Evolutionary conservation across 306 rosid species (phyloP).

Genomic region (Malus asiatica): DNA sequence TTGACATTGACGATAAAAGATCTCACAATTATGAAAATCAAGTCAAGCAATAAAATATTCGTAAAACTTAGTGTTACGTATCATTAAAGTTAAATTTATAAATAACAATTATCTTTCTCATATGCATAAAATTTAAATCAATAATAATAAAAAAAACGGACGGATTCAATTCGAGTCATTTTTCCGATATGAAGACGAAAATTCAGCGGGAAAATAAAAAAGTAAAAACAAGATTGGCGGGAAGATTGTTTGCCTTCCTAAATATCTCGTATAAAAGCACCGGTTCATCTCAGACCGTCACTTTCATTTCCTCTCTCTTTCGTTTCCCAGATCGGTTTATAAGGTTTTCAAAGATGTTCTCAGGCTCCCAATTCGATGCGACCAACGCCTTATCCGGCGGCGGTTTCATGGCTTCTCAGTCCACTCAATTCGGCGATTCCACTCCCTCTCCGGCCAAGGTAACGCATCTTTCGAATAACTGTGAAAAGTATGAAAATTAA

Average conservation of each 20-base stretch:
- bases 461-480: slow-evolving; percentile 1
- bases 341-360: slow-evolving; percentile 53
- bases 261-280: not conserved
- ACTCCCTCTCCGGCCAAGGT: slow-evolving; percentile 50
- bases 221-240: slow-evolving; percentile 10
- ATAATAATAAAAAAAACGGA: too few relatives aligned
- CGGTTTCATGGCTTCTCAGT: slow-evolving; percentile 58
- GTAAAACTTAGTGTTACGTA: too few relatives aligned
- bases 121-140: too few relatives aligned
- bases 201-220: too few relatives aligned
- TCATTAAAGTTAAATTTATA: too few relatives aligned
- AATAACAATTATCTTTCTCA: too few relatives aligned
- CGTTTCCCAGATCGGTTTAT: not conserved
- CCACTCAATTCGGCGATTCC: slow-evolving; percentile 44
- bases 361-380: slow-evolving; percentile 62
- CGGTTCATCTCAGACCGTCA: not conserved
- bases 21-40: too few relatives aligned
- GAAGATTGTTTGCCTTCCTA: not conserved
- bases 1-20: too few relatives aligned
- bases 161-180: too few relatives aligned
- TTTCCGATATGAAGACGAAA: too few relatives aligned
- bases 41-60: too few relatives aligned
- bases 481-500: not conserved
- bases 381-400: slow-evolving; percentile 48
- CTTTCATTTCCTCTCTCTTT: not conserved